Percentiles rank a stretch among this genome's conserved stretches.
These are phyloP conservation scores for Boletus reticuloceps DNA, from an alignment of 768 basidiomycete genomes.

Conservation along the genomic window DNA sequence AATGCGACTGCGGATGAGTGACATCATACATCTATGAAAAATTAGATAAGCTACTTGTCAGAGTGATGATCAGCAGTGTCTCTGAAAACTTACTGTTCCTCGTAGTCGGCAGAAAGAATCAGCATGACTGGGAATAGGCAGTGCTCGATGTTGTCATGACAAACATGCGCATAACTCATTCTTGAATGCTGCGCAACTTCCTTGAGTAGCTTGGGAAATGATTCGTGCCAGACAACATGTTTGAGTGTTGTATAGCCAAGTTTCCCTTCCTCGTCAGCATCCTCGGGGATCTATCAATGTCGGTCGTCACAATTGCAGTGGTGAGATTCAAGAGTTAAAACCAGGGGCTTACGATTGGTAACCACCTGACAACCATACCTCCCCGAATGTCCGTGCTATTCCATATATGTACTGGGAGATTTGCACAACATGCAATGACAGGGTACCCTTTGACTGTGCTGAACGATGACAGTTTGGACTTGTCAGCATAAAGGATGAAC, in stretches of 20 bases:
- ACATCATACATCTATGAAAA: conserved; percentile 35
- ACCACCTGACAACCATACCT: conserved; percentile 12
- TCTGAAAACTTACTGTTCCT: conserved; percentile 38
- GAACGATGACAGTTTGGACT: conserved; percentile 5
- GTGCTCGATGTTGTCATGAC: conserved; percentile 17
- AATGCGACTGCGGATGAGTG: conserved; percentile 31
- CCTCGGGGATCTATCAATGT: conserved; percentile 30
- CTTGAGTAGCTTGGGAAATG: conserved; percentile 32
- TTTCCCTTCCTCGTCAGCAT: conserved; percentile 30
- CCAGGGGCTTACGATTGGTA: conserved; percentile 9
- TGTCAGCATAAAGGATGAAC: not conserved
- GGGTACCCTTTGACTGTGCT: conserved; percentile 3
- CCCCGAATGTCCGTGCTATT: conserved; percentile 18
- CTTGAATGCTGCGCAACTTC: conserved; percentile 15
- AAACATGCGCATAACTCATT: conserved; percentile 21
- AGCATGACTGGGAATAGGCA: conserved; percentile 38
- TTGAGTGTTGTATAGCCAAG: conserved; percentile 33
- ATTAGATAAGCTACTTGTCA: no score
- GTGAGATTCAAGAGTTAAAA: no score
- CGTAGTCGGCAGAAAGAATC: conserved; percentile 41
- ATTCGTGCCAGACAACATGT: conserved; percentile 37
- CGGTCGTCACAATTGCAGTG: no score
- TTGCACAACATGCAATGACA: conserved; percentile 11
- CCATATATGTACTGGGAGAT: conserved; percentile 14
- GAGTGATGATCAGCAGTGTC: no score